Conservation (phyloP, 257 asterid genomes). For the Solanum pennellii region DNA sequence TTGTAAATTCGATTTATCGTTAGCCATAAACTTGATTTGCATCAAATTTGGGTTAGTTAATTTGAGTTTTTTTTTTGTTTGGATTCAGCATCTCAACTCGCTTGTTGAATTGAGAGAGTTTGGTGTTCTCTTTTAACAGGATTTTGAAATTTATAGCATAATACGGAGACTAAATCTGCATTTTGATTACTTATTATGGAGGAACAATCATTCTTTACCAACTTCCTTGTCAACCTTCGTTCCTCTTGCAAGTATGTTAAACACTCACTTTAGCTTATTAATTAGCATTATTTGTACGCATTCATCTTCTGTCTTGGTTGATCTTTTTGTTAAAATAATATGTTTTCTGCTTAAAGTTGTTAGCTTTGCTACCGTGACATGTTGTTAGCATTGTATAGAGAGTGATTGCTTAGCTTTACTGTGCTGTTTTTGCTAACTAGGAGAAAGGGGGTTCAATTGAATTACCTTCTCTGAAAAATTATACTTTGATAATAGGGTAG, state of each 20-base stretch:
- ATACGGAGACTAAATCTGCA: neutral
- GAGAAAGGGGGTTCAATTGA: neutral
- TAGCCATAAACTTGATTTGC: neutral
- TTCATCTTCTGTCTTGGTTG: neutral
- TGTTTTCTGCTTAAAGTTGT: neutral
- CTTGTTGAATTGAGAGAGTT: neutral
- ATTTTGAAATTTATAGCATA: neutral
- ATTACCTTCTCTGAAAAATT: neutral
- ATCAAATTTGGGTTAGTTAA: neutral
- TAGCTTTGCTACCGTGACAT: neutral
- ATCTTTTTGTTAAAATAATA: neutral
- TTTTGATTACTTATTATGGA: conserved; percentile 28
- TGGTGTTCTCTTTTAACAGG: neutral
- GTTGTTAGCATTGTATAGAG: neutral
- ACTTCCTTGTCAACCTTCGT: conserved; percentile 53
- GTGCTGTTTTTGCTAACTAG: neutral
- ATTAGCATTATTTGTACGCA: neutral
- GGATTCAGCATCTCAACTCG: neutral
- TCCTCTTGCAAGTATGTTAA: conserved; percentile 55
- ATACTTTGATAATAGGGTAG: neutral
- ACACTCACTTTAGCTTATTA: neutral
- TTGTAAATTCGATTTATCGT: neutral
- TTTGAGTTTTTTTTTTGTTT: neutral
- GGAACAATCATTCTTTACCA: conserved; percentile 41
- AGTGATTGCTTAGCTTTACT: neutral